Evolutionary conservation across 2,329 filamentous ascomycete species (phyloP), one percentile per base, ranked within the genome.

Genomic region (Diaporthe aspalathi): DNA sequence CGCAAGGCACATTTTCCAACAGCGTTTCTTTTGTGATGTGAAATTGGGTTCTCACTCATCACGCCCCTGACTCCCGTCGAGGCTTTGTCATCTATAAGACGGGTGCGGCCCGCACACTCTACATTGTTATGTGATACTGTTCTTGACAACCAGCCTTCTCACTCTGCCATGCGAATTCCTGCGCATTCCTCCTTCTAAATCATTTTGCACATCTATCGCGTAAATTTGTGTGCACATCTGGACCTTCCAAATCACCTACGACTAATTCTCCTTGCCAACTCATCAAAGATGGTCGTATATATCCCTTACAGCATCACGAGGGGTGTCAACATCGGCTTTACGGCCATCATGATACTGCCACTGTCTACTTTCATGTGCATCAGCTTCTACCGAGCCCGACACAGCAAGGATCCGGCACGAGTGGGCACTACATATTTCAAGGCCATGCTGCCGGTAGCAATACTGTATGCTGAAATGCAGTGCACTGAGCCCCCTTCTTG

Each of bases 41-140:
- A 49, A 12, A 35, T 35, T 12, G 45, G 45, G 14, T 35, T 38
- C 60, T 65, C 14, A 49, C 43, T 43, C 16, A n/a, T 32, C 56
- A 14, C 11, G 2, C 5, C 14, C 11, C 20, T 16, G n/a, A 12
- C 17, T 32, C 32, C 27, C 20, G 11, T n/a, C 14, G n/a, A 9
- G 43, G 6, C 60, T 50, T 65, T 65, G 45, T 50, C 20, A 17
- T 20, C 14, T 65, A 50, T 65, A 65, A 65, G 43, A 50, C 60
- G 43, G 22, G 38, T 50, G 45, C 29, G 45, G 43, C 20, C 43
- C 45, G 45, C 29, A 7, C 20, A 38, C 29, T 32, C 27, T 49
- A 7, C 12, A 7, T 7, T 17, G 3, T 65, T 50, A 35, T 35
- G 32, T 35, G 5, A 5, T 35, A 5, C 32, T 5, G 12, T 63